Conservation (phyloP, 202 grass and related monocot genomes). For the Carex sylvatica region DNA sequence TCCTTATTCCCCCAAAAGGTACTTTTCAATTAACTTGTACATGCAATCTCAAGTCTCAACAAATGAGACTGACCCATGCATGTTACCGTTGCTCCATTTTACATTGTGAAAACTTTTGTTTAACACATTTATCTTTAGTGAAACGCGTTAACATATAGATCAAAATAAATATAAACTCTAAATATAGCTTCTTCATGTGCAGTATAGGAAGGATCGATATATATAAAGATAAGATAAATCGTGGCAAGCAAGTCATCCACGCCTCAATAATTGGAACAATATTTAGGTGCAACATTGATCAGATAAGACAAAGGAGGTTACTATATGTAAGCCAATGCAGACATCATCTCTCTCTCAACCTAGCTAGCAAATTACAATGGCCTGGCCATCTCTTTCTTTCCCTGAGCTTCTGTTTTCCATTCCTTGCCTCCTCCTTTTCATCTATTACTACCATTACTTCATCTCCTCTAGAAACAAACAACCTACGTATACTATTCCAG, state of each 20-base stretch:
- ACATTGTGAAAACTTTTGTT: too few relatives aligned
- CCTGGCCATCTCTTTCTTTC: background rate
- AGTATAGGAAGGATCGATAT: too few relatives aligned
- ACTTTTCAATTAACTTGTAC: too few relatives aligned
- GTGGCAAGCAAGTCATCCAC: background rate
- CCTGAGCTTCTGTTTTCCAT: constrained; percentile 34
- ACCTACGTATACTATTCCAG: constrained; percentile 9
- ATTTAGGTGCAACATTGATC: background rate
- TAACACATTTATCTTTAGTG: too few relatives aligned
- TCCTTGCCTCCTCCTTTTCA: constrained; percentile 37
- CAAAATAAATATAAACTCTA: too few relatives aligned
- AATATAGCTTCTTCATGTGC: too few relatives aligned
- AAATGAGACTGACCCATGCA: too few relatives aligned
- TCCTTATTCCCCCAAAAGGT: too few relatives aligned
- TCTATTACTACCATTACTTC: constrained; percentile 41
- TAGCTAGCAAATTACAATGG: constrained; percentile 5
- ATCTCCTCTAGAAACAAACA: constrained; percentile 34
- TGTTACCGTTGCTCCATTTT: too few relatives aligned
- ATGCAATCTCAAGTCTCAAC: too few relatives aligned
- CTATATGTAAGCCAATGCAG: background rate
- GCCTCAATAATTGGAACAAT: background rate
- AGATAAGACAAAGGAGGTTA: constrained; percentile 5
- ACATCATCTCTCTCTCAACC: background rate
- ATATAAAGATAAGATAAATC: background rate
- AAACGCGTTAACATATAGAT: too few relatives aligned